phyloP scores from a whole-genome alignment of 2,329 filamentous ascomycete genomes.

The Fusarium phyllophilum region DNA sequence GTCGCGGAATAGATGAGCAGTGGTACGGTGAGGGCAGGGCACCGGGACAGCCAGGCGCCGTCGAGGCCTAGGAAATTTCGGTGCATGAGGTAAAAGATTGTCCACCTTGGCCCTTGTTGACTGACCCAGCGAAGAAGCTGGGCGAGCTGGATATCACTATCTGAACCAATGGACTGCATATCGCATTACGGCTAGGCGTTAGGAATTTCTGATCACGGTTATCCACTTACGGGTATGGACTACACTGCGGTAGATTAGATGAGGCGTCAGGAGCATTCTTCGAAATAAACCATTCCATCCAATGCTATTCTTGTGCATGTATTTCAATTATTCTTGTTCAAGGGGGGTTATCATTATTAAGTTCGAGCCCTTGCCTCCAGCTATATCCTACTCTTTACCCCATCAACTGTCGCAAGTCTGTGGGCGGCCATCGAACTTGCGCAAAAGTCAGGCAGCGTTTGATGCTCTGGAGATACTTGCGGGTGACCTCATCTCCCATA shows the following conservation, averaged over 20 bases:
- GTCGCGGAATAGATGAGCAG: slow-evolving; percentile 44
- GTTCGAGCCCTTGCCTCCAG: neutral
- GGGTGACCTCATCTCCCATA: slow-evolving; percentile 94
- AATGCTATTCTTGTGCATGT: neutral
- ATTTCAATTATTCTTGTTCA: slow-evolving; percentile 2
- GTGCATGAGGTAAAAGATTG: neutral
- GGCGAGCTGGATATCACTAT: neutral
- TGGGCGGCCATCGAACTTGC: slow-evolving; percentile 94
- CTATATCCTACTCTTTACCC: slow-evolving; percentile 57
- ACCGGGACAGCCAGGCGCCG: slow-evolving; percentile 3
- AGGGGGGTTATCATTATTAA: slow-evolving; percentile 40
- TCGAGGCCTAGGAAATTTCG: slow-evolving; percentile 17
- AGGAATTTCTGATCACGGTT: slow-evolving; percentile 38
- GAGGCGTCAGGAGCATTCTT: slow-evolving; percentile 28
- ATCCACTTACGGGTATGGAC: slow-evolving; percentile 27
- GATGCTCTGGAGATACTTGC: slow-evolving; percentile 97
- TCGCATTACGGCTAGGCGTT: slow-evolving; percentile 39
- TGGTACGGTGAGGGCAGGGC: slow-evolving; percentile 48
- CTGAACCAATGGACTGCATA: slow-evolving; percentile 24
- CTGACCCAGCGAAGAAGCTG: neutral
- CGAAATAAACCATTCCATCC: slow-evolving; percentile 6
- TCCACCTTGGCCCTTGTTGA: neutral
- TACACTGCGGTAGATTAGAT: slow-evolving; percentile 31
- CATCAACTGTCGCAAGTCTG: slow-evolving; percentile 94
- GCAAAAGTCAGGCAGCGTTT: slow-evolving; percentile 97